Evolutionary conservation across 2,329 filamentous ascomycete genomes (phyloP).

Genomic region (Aspergillus sp.): DNA sequence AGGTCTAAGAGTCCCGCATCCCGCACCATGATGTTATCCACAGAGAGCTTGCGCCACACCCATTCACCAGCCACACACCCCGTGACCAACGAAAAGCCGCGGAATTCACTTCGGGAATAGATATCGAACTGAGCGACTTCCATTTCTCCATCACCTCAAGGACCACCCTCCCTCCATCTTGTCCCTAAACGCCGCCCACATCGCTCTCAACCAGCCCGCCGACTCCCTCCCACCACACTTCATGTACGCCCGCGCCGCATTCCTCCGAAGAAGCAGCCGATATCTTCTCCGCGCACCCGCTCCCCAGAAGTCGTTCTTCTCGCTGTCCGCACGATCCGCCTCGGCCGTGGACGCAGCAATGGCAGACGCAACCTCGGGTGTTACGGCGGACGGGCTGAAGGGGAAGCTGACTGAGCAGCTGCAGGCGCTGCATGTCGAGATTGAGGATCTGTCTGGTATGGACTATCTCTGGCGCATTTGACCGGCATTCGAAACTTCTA

Average conservation of each 20-base stretch:
- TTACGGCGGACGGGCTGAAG: conserved; percentile 65
- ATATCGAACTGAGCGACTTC: background rate
- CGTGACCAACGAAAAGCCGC: conserved; percentile 8
- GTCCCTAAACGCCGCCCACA: too few relatives aligned
- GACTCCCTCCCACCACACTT: conserved; percentile 11
- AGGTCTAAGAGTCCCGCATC: conserved; percentile 3
- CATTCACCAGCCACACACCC: conserved; percentile 15
- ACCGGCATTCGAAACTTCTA: too few relatives aligned
- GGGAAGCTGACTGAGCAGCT: conserved; percentile 60
- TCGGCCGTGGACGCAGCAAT: conserved; percentile 29
- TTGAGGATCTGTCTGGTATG: conserved; percentile 85
- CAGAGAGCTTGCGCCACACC: conserved; percentile 1
- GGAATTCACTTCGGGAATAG: conserved; percentile 8
- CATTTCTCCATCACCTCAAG: background rate
- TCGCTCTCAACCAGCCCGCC: background rate
- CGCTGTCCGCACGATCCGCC: conserved; percentile 25
- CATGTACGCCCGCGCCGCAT: conserved; percentile 30
- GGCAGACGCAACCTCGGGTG: conserved; percentile 44
- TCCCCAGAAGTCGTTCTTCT: conserved; percentile 21
- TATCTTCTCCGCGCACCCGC: conserved; percentile 26
- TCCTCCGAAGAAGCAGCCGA: conserved; percentile 32
- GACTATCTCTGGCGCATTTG: too few relatives aligned
- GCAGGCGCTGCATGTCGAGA: conserved; percentile 68
- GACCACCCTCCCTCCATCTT: background rate
- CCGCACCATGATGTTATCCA: conserved; percentile 4